Base-by-base conservation (phyloP, 2,329 filamentous ascomycete species). In the Venturia carpophila region DNA sequence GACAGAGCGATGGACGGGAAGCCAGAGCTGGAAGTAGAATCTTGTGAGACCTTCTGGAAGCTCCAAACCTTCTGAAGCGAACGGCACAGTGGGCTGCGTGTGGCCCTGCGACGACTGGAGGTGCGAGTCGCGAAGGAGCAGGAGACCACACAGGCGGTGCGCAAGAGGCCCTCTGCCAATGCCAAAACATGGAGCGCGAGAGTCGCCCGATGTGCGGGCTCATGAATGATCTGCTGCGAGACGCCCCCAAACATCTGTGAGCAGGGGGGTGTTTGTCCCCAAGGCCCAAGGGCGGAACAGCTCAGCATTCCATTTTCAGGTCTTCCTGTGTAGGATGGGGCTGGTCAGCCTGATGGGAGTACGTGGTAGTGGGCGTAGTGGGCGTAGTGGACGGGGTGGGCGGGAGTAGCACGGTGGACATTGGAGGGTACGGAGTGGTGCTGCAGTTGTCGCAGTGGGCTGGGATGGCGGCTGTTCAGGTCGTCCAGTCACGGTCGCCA, bases 181-280 rank as follows among this genome's bases (percentile, higher is more conserved):
- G 52, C 52, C 52, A 58, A 58, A 58, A 58, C 52, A 58, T 58
- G 52, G 30, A 37, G 52, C 52, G 30, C 30, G 52, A 34, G 19
- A 2, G 30, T 58, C 52, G 1, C 52, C 21, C 47, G 24, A 17
- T 24, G n/a, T 1, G 45, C 11, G n/a, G 45, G 27, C 49, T 56
- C 24, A 37, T 2, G 52, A 37, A 5, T n/a, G 52, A 58, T 58
- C 15, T n/a, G 52, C 27, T n/a, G 52, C 52, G 52, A 34, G 27
- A 37, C 52, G 27, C 30, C 52, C 30, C 52, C 9, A 58, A 58
- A 58, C 52, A 58, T 37, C 21, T 34, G 52, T 37, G 30, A 34
- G 52, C 52, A 58, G 52, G 52, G 52, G 17, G 52, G 52, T 56
- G 27, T 56, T 37, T 56, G 27, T 34, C 52, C 24, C 17, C 52